Evolutionary conservation across 2,329 filamentous ascomycete species (phyloP).

Genomic region (Colletotrichum sp.): DNA sequence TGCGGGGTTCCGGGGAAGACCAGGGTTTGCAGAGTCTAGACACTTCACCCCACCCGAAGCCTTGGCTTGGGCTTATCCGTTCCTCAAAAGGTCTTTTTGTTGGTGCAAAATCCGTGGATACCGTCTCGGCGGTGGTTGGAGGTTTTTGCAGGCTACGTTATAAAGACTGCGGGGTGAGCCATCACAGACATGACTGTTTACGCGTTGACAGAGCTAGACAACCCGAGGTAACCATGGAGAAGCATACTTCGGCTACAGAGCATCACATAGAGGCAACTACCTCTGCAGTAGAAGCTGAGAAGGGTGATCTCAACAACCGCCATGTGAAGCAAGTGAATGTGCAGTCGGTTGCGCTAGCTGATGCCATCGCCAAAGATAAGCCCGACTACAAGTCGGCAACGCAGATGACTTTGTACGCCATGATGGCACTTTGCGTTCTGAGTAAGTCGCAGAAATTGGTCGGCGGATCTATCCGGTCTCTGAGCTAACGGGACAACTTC

Average conservation of each 20-base stretch:
- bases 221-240: background rate
- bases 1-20: background rate
- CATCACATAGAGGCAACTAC: conserved; percentile 15
- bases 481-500: rapidly evolving
- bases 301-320: background rate
- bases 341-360: conserved; percentile 23
- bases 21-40: background rate
- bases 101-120: background rate
- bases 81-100: background rate
- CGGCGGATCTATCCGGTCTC: background rate
- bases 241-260: background rate
- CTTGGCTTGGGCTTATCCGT: background rate
- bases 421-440: conserved; percentile 24
- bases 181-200: background rate
- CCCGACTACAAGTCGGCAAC: conserved; percentile 16
- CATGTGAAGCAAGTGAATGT: conserved; percentile 19
- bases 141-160: background rate
- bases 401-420: conserved; percentile 21
- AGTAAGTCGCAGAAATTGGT: background rate
- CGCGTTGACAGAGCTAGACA: background rate
- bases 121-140: background rate
- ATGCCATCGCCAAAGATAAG: conserved; percentile 24
- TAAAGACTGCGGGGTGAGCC: background rate
- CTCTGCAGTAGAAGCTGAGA: conserved; percentile 10
- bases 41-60: background rate